phyloP scores from a whole-genome alignment of 495 filamentous ascomycete species.

The Daldinia concentrica region DNA sequence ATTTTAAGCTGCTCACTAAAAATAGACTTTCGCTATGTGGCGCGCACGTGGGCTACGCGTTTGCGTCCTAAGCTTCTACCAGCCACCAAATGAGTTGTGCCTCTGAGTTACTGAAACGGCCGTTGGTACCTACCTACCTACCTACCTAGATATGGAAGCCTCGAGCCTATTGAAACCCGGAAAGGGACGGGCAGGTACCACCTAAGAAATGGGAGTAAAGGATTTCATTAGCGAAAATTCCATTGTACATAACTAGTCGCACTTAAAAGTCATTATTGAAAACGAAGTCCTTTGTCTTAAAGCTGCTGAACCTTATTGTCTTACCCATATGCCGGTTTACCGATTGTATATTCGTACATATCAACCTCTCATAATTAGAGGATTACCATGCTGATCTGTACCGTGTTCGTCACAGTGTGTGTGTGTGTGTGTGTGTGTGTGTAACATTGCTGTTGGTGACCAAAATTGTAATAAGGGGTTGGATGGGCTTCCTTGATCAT shows the following conservation, averaged over 20 bases:
- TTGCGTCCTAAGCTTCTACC: neutral
- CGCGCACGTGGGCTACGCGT: neutral
- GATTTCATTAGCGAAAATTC: neutral
- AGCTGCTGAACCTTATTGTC: neutral
- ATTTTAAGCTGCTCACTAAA: neutral
- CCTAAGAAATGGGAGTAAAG: no score
- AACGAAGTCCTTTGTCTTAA: neutral
- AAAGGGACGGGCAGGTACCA: neutral
- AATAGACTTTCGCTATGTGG: neutral
- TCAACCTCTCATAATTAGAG: neutral
- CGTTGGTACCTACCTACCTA: no score
- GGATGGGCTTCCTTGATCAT: neutral
- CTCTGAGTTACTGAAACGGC: neutral
- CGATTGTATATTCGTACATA: neutral
- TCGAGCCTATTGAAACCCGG: neutral
- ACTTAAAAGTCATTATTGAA: neutral
- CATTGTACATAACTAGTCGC: neutral
- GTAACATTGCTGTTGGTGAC: neutral
- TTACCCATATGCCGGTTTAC: neutral
- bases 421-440: neutral
- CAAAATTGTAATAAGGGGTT: neutral
- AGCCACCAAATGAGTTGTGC: neutral
- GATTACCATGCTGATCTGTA: neutral
- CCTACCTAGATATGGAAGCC: no score
- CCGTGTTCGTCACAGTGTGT: neutral